These are phyloP conservation scores for Escallonia rubra DNA, from an alignment of 129 eudicot genomes.

Conservation along the genomic window DNA sequence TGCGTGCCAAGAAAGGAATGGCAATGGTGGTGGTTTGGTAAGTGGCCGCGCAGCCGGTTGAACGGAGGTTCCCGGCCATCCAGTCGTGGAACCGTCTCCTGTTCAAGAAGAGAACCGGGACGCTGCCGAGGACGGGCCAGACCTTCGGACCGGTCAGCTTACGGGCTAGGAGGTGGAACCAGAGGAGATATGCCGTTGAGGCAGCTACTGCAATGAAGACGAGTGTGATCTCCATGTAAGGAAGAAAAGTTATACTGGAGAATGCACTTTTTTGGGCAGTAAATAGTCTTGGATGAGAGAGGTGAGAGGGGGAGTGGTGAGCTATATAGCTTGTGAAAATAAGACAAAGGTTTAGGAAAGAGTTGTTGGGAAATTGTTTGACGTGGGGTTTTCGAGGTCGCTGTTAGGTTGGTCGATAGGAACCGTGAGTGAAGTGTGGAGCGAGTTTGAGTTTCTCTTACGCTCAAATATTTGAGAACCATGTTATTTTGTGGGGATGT, in stretches of 20 bases:
- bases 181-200: conserved; percentile 49
- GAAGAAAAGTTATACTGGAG: too few species aligned
- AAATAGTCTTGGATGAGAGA: conserved; percentile 22
- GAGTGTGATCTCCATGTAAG: too few species aligned
- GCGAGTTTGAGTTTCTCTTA: too few species aligned
- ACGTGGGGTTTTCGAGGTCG: conserved; percentile 12
- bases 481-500: background rate
- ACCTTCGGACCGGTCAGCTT: conserved; percentile 55
- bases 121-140: conserved; percentile 67
- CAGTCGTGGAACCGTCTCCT: conserved; percentile 70
- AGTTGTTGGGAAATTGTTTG: conserved; percentile 49
- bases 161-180: conserved; percentile 62
- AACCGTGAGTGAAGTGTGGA: background rate
- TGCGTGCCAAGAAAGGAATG: conserved; percentile 62
- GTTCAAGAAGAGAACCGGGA: conserved; percentile 53
- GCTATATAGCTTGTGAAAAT: conserved; percentile 14
- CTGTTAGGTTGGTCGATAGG: conserved; percentile 20
- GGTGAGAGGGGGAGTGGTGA: background rate
- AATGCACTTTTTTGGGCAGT: conserved; percentile 3
- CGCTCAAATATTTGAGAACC: too few species aligned
- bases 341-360: conserved; percentile 37
- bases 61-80: conserved; percentile 62
- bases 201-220: conserved; percentile 40
- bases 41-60: conserved; percentile 40
- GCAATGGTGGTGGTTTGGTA: conserved; percentile 77